Percentiles rank a stretch among this genome's conserved stretches.
Evolutionary conservation across 2,329 filamentous ascomycete species (phyloP).

Genomic region (Aphanocladium album): DNA sequence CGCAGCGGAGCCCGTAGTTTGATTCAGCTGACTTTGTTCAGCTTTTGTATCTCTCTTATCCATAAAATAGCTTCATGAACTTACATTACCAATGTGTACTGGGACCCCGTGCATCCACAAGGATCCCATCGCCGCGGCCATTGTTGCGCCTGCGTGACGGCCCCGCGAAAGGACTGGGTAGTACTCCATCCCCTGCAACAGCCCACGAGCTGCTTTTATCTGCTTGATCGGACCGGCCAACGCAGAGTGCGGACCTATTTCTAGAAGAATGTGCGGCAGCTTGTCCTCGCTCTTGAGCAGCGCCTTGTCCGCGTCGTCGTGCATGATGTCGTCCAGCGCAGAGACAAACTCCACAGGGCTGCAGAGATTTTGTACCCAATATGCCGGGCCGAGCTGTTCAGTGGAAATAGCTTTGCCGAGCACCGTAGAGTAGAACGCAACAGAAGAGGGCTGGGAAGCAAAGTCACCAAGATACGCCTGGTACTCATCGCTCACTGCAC

Average conservation of each 20-base stretch:
- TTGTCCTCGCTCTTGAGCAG: background rate
- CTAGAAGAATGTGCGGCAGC: conserved; percentile 10
- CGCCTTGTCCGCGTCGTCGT: background rate
- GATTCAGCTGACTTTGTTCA: background rate
- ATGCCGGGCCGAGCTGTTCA: no score
- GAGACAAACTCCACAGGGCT: conserved; percentile 16
- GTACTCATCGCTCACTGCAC: conserved; percentile 15
- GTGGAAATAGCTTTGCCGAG: no score
- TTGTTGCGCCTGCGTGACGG: no score
- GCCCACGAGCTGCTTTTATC: background rate
- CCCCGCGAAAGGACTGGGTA: background rate
- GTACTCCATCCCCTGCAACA: conserved; percentile 5
- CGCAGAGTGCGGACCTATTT: conserved; percentile 17
- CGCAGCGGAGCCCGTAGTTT: no score
- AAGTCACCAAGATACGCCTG: conserved; percentile 11
- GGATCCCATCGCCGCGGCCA: no score
- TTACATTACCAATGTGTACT: no score
- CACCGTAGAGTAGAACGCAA: conserved; percentile 36
- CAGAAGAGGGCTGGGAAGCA: background rate
- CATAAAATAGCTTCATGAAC: no score
- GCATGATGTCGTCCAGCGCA: background rate
- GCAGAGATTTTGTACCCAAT: background rate
- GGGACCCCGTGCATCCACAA: no score
- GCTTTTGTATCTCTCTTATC: no score
- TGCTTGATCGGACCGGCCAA: conserved; percentile 8